Conservation (phyloP, 768 basidiomycete genomes). For the Mycena chlorophos region DNA sequence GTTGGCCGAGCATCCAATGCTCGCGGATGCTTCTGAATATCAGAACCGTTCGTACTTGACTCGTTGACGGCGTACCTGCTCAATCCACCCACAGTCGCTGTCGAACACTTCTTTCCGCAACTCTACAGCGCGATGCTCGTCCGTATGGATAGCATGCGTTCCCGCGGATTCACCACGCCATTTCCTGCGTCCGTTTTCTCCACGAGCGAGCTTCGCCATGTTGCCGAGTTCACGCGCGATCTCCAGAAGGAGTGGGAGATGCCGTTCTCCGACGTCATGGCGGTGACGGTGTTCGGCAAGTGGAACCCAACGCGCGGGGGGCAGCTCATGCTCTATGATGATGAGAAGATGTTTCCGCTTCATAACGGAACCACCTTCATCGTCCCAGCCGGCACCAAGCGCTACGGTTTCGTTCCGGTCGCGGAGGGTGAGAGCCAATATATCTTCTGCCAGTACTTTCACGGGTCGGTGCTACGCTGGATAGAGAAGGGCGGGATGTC, state of each 20-base stretch:
- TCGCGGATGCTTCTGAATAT: background rate
- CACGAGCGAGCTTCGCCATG: background rate
- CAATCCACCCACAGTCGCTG: background rate
- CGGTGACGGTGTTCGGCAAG: background rate
- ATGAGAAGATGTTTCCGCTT: background rate
- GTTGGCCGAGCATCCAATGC: too few relatives aligned
- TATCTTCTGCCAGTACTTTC: background rate
- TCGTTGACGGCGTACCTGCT: background rate
- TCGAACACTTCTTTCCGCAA: background rate
- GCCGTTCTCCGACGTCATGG: background rate
- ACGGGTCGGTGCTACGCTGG: background rate
- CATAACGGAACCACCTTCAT: background rate
- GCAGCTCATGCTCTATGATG: background rate
- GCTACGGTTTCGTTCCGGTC: background rate
- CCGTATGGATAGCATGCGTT: background rate
- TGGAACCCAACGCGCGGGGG: background rate
- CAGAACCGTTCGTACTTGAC: background rate
- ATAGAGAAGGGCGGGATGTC: too few relatives aligned
- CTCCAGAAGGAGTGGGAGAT: background rate
- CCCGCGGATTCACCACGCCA: background rate
- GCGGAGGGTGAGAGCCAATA: background rate
- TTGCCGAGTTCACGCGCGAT: background rate
- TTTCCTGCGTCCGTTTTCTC: background rate
- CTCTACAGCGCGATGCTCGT: background rate
- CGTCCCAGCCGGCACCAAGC: background rate